A percentile compares a stretch with the other conserved stretches of the same genome.
Evolutionary conservation across 192 early-diverging fungal species (phyloP).

Genomic region (Funneliformis mosseae): DNA sequence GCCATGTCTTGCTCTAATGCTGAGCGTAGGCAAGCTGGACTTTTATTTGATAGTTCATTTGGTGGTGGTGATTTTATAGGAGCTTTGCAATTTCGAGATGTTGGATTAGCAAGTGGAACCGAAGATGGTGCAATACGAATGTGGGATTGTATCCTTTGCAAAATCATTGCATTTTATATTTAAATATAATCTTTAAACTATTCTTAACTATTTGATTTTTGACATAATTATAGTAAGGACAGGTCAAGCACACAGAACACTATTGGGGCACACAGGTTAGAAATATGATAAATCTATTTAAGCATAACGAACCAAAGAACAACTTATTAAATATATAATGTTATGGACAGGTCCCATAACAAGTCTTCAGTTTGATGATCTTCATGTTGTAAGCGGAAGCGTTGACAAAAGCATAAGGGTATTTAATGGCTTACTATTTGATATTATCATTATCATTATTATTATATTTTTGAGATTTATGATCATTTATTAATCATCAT

Average conservation of each 20-base stretch:
- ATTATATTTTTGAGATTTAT: background rate
- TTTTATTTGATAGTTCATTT: conserved; percentile 39
- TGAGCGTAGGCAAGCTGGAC: conserved; percentile 32
- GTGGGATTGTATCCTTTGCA: conserved; percentile 67
- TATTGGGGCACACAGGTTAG: conserved; percentile 65
- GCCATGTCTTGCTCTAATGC: conserved; percentile 43
- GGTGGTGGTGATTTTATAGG: conserved; percentile 60
- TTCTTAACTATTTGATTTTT: background rate
- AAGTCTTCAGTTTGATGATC: conserved; percentile 66
- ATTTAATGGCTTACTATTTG: background rate
- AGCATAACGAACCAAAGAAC: background rate
- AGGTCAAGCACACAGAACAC: conserved; percentile 70
- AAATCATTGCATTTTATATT: background rate
- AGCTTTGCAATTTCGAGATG: conserved; percentile 72
- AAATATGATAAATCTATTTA: conserved; percentile 40
- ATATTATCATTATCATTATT: background rate
- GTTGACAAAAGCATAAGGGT: conserved; percentile 64
- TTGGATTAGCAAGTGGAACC: conserved; percentile 73
- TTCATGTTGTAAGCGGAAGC: conserved; percentile 71
- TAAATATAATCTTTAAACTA: background rate
- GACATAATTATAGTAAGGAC: conserved; percentile 55
- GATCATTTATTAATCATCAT: background rate
- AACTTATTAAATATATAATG: too few species aligned
- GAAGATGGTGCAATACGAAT: conserved; percentile 72
- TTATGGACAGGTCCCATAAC: conserved; percentile 29